A percentile compares a stretch with the other conserved stretches of the same genome.
phyloP scores from a whole-genome alignment of 1,284 basidiomycete species.

The Tremellales sp. region DNA sequence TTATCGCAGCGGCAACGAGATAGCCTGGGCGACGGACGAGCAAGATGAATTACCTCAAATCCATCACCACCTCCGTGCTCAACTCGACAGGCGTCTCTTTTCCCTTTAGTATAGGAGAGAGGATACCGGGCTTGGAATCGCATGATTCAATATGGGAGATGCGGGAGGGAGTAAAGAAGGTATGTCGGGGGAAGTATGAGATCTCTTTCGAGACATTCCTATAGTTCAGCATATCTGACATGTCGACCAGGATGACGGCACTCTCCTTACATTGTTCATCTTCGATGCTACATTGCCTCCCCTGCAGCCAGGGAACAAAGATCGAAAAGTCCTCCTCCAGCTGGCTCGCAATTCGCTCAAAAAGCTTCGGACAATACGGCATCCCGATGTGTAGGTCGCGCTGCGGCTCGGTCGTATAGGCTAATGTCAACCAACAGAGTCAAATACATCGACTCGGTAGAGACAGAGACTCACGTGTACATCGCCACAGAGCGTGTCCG shows the following conservation, averaged over 20 bases:
- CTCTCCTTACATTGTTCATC: constrained; percentile 79
- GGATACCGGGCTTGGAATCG: constrained; percentile 63
- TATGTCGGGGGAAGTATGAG: constrained; percentile 50
- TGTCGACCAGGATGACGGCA: constrained; percentile 75
- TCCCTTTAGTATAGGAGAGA: constrained; percentile 79
- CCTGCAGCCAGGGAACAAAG: constrained; percentile 43
- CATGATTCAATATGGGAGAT: constrained; percentile 71
- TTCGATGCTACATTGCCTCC: constrained; percentile 62
- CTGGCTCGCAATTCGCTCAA: constrained; percentile 87
- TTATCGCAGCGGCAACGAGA: too few relatives aligned
- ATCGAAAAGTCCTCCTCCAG: constrained; percentile 61
- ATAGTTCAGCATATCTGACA: constrained; percentile 8
- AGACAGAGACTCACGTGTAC: constrained; percentile 80
- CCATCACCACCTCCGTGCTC: constrained; percentile 63
- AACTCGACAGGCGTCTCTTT: constrained; percentile 85
- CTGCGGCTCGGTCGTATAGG: background rate
- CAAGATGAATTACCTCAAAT: constrained; percentile 50
- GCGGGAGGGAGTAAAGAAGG: constrained; percentile 82
- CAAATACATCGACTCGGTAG: constrained; percentile 88
- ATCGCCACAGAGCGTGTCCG: constrained; percentile 92
- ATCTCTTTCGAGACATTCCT: constrained; percentile 6
- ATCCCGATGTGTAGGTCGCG: constrained; percentile 70
- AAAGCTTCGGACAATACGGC: constrained; percentile 85
- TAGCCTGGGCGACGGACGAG: too few relatives aligned
- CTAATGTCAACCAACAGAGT: constrained; percentile 49